Conservation (phyloP, 805 yeast genomes). For the Wickerhamomyces tratensis region DNA sequence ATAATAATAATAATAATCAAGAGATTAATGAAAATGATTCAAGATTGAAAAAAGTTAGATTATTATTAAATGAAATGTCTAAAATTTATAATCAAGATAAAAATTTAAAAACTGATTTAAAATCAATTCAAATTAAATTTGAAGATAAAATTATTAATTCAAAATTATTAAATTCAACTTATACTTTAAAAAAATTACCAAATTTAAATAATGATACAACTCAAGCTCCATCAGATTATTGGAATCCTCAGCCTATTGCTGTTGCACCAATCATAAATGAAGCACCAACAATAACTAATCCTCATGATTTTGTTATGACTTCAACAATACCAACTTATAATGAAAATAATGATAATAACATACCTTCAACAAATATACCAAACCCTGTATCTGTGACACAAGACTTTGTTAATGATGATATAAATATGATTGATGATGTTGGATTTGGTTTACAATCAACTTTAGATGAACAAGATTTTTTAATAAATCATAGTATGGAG, state of each 20-base stretch:
- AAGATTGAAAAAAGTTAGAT: not conserved
- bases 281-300: not conserved
- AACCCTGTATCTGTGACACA: constrained; percentile 1
- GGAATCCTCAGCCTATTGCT: constrained; percentile 2
- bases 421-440: constrained; percentile 23
- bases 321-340: not conserved
- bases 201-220: constrained; percentile 7
- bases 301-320: not conserved
- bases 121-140: constrained; percentile 3
- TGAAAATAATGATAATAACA: no score
- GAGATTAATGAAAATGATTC: not conserved
- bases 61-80: not conserved
- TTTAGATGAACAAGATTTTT: constrained; percentile 24
- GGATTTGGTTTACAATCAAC: constrained; percentile 20
- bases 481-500: constrained; percentile 25
- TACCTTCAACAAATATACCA: not conserved
- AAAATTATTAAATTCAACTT: constrained; percentile 1
- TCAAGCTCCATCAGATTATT: constrained; percentile 15
- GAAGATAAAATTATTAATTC: constrained; percentile 1
- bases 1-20: not conserved
- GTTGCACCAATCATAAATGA: no score
- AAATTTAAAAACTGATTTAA: not conserved
- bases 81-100: no score
- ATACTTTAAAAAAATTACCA: constrained; percentile 6
- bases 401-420: constrained; percentile 9